These are phyloP conservation scores for Geranomyces variabilis DNA, from an alignment of 192 early-diverging fungal species.

Conservation along the genomic window DNA sequence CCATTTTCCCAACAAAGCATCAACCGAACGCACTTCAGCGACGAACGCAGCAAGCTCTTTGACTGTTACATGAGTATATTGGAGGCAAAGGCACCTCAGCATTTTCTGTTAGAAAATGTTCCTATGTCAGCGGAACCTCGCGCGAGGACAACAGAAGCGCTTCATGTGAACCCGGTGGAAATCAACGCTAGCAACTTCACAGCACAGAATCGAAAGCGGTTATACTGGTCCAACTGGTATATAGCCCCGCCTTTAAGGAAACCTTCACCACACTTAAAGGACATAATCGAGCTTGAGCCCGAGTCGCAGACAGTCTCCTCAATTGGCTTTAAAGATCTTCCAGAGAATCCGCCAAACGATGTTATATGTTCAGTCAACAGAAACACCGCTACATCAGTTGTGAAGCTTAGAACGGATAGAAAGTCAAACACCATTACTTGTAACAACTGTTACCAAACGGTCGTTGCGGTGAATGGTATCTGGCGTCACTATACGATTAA, in stretches of 20 bases:
- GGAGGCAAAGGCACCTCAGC: slow-evolving; percentile 9
- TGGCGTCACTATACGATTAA: slow-evolving; percentile 5
- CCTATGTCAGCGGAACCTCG: background rate
- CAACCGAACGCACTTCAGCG: slow-evolving; percentile 11
- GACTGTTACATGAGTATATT: background rate
- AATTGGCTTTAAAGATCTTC: slow-evolving; percentile 3
- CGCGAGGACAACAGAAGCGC: background rate
- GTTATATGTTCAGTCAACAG: background rate
- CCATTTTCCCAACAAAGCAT: slow-evolving; percentile 2
- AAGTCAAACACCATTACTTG: background rate
- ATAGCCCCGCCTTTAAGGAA: background rate
- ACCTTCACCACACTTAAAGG: background rate
- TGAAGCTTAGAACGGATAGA: slow-evolving; percentile 3
- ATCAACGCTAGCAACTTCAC: slow-evolving; percentile 10
- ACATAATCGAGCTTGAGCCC: slow-evolving; percentile 10
- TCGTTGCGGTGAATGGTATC: background rate
- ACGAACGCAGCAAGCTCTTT: slow-evolving; percentile 3
- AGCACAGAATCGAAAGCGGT: slow-evolving; percentile 17
- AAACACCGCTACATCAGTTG: background rate
- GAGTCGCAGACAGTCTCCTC: background rate
- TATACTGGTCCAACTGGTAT: slow-evolving; percentile 18
- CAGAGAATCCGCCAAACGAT: background rate
- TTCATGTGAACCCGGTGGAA: slow-evolving; percentile 8
- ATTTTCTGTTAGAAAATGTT: slow-evolving; percentile 16
- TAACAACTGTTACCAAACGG: slow-evolving; percentile 8